Conservation (phyloP, 164 flowering plant species). For the Protea cynaroides region DNA sequence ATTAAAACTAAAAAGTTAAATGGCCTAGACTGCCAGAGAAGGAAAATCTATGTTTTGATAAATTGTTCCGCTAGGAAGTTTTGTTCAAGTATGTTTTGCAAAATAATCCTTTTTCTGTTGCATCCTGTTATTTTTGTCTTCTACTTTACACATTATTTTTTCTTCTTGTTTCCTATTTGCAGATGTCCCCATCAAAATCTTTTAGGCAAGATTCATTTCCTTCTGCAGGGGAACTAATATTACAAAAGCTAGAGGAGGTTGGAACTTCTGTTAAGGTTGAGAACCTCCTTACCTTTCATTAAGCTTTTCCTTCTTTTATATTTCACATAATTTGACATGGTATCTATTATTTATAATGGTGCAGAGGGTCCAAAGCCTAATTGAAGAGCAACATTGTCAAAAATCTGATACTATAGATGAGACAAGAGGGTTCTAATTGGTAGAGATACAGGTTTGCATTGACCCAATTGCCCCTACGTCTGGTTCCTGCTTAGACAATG, state of each 20-base stretch:
- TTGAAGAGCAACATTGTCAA: slow-evolving; percentile 51
- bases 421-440: slow-evolving; percentile 10
- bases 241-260: slow-evolving; percentile 10
- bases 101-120: neutral
- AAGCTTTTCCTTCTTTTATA: neutral
- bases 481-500: neutral
- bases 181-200: slow-evolving; percentile 55
- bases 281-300: neutral
- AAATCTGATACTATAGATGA: slow-evolving; percentile 29
- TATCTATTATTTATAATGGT: slow-evolving; percentile 9
- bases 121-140: neutral
- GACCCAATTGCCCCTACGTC: neutral
- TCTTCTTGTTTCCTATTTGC: slow-evolving; percentile 8
- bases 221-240: neutral
- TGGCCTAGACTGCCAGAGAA: neutral
- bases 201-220: neutral
- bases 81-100: neutral
- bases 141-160: too few species aligned
- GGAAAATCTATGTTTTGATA: neutral
- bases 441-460: slow-evolving; percentile 9
- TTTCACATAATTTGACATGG: neutral
- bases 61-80: too few species aligned
- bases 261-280: slow-evolving; percentile 71
- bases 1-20: neutral
- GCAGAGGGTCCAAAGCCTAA: slow-evolving; percentile 64